These are phyloP conservation scores for Lonicera japonica DNA, from an alignment of 129 eudicot species.

Conservation along the genomic window DNA sequence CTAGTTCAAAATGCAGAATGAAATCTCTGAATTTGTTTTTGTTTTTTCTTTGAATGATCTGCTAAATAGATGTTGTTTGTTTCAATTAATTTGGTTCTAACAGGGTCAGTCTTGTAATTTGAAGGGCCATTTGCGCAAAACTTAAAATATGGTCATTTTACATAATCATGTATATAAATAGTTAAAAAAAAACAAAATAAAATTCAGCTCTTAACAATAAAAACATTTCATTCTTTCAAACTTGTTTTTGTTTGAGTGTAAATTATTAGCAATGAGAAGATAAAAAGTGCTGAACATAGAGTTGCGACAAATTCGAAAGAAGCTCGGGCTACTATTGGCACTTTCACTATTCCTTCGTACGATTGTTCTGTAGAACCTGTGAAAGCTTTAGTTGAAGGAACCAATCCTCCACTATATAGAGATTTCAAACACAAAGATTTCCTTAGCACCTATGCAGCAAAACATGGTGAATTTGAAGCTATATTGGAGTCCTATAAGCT, in stretches of 20 bases:
- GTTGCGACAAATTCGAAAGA: slow-evolving; percentile 23
- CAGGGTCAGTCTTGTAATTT: too few species aligned
- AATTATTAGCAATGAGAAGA: slow-evolving; percentile 37
- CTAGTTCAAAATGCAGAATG: not conserved
- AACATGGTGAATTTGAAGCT: not conserved
- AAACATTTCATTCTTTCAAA: not conserved
- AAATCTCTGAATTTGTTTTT: not conserved
- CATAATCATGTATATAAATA: too few species aligned
- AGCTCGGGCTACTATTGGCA: slow-evolving; percentile 26
- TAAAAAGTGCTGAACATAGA: slow-evolving; percentile 29
- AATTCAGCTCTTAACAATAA: not conserved
- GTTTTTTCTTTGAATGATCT: too few species aligned
- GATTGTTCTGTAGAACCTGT: slow-evolving; percentile 27
- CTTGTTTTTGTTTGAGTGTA: not conserved
- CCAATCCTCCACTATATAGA: slow-evolving; percentile 15
- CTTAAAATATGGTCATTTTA: too few species aligned
- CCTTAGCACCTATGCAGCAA: slow-evolving; percentile 4
- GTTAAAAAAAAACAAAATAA: too few species aligned
- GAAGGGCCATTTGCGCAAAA: too few species aligned
- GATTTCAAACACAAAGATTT: slow-evolving; percentile 27
- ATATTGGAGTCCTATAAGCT: slow-evolving; percentile 2
- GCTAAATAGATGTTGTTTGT: too few species aligned
- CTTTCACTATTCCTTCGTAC: slow-evolving; percentile 21
- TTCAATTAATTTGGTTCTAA: too few species aligned
- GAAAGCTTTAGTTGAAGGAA: slow-evolving; percentile 5